Evolutionary conservation across 208 protist species (phyloP).

Genomic region (Angomonas ambiguus): DNA sequence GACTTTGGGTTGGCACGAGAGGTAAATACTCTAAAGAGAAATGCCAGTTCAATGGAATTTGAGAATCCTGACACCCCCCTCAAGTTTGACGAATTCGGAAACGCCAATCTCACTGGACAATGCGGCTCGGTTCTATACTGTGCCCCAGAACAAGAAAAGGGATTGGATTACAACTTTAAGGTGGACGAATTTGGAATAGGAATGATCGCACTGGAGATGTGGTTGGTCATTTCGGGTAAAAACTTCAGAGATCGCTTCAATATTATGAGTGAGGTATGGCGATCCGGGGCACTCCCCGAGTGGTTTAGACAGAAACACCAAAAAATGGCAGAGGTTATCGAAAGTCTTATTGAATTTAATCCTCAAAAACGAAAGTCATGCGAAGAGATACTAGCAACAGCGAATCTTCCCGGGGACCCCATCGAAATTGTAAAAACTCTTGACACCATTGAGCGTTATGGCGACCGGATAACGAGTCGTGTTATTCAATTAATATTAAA

Average conservation of each 20-base stretch:
- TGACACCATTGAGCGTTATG: conserved; percentile 61
- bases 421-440: conserved; percentile 64
- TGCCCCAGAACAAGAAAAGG: conserved; percentile 70
- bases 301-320: conserved; percentile 67
- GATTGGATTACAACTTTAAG: conserved; percentile 77
- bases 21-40: conserved; percentile 44
- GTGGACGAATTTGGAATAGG: conserved; percentile 86
- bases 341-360: conserved; percentile 50
- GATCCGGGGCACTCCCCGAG: conserved; percentile 45
- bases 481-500: conserved; percentile 58
- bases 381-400: conserved; percentile 61
- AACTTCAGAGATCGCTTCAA: conserved; percentile 73
- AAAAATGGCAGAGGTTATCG: conserved; percentile 53
- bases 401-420: conserved; percentile 72
- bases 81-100: conserved; percentile 2
- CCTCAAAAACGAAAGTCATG: conserved; percentile 40
- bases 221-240: conserved; percentile 68
- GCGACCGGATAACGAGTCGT: conserved; percentile 47
- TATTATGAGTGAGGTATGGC: conserved; percentile 75
- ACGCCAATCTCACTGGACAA: conserved; percentile 35
- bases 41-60: conserved; percentile 37
- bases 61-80: conserved; percentile 19
- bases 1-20: conserved; percentile 79
- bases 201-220: conserved; percentile 89
- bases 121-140: conserved; percentile 82